A percentile compares a stretch with the other conserved stretches of the same genome.
phyloP scores from a whole-genome alignment of 139 green algal species.

The Trebouxia sp. region DNA sequence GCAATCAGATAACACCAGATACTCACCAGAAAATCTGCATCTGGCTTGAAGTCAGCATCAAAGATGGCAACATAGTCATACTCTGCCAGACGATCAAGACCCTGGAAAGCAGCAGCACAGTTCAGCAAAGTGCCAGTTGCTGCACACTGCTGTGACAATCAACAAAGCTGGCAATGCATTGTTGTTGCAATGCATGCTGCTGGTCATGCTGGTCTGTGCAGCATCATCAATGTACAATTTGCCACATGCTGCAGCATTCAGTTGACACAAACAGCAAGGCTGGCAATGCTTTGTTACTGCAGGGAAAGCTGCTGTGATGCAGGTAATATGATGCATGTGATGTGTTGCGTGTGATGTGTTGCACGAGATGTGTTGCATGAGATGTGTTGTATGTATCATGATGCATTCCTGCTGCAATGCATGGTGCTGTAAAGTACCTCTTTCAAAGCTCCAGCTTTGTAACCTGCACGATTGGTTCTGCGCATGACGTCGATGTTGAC shows the following conservation, averaged over 20 bases:
- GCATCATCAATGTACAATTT: neutral
- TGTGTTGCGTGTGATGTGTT: no score
- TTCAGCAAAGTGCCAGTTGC: neutral
- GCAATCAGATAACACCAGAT: neutral
- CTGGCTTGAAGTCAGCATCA: conserved; percentile 89
- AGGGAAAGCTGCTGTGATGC: no score
- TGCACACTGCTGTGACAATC: no score
- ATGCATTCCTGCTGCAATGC: neutral
- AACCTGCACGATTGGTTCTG: conserved; percentile 76
- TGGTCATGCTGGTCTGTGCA: no score
- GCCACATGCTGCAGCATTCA: neutral
- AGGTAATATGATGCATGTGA: no score
- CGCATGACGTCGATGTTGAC: conserved; percentile 64
- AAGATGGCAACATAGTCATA: conserved; percentile 83
- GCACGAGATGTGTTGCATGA: no score
- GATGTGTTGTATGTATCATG: no score
- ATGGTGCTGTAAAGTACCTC: conserved; percentile 46
- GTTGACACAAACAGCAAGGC: neutral
- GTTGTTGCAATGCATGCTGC: no score
- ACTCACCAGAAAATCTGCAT: conserved; percentile 73
- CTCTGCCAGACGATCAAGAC: conserved; percentile 56
- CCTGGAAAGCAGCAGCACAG: conserved; percentile 36
- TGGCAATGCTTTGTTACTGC: neutral
- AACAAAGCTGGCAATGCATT: neutral
- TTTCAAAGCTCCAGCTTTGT: conserved; percentile 87